These are phyloP conservation scores for Graphilbum ipis-grandicollis DNA, from an alignment of 2,329 filamentous ascomycete genomes.

Conservation along the genomic window DNA sequence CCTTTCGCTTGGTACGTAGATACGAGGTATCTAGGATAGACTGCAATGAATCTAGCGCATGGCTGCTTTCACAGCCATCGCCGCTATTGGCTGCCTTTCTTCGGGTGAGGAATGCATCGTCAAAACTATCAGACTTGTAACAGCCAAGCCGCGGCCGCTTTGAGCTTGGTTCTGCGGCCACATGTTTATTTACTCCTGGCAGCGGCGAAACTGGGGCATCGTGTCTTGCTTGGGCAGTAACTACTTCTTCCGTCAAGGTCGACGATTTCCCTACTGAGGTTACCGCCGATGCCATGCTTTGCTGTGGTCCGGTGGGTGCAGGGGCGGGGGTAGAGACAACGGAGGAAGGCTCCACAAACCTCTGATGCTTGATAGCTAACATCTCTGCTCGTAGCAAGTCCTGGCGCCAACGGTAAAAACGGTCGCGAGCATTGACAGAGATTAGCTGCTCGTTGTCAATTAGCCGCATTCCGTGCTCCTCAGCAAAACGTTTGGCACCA, in stretches of 20 bases:
- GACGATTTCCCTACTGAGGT: too few species aligned
- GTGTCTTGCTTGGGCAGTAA: neutral
- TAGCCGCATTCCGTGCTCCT: slow-evolving; percentile 55
- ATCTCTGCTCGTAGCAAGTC: slow-evolving; percentile 39
- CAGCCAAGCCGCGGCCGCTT: slow-evolving; percentile 4
- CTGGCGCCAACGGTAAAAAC: slow-evolving; percentile 62
- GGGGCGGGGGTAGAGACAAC: neutral
- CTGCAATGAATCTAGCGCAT: too few species aligned
- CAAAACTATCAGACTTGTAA: neutral
- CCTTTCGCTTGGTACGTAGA: neutral
- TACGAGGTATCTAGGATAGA: too few species aligned
- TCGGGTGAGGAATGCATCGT: neutral
- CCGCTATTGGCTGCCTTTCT: slow-evolving; percentile 1
- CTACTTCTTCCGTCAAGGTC: too few species aligned
- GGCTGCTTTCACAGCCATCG: slow-evolving; percentile 2
- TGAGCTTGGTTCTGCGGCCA: too few species aligned
- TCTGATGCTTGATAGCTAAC: slow-evolving; percentile 5
- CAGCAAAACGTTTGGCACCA: slow-evolving; percentile 75
- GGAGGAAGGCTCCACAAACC: neutral
- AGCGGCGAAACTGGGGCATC: too few species aligned
- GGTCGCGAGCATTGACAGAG: slow-evolving; percentile 61
- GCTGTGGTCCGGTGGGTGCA: too few species aligned
- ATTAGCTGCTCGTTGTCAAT: slow-evolving; percentile 62
- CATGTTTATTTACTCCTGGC: too few species aligned
- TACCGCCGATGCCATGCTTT: neutral